Evolutionary conservation across 2,329 filamentous ascomycete genomes (phyloP).

Genomic region (Penicillium olsonii): DNA sequence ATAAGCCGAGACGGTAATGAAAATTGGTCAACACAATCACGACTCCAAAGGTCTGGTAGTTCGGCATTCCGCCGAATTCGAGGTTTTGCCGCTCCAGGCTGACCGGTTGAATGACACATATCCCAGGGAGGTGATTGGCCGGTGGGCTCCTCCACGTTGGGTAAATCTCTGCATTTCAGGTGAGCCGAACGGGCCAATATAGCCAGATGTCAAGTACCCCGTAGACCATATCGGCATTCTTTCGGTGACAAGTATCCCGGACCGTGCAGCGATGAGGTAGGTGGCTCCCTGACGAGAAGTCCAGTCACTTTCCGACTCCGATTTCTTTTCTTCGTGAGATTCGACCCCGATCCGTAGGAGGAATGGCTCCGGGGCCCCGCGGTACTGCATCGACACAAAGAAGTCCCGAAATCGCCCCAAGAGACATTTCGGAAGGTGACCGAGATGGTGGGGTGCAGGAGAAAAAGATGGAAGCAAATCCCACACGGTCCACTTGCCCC

Average conservation of each 20-base stretch:
- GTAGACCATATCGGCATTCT: neutral
- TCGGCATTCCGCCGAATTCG: neutral
- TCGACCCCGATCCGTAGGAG: neutral
- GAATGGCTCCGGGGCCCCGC: neutral
- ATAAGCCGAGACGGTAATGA: too few species aligned
- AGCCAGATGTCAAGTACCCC: too few species aligned
- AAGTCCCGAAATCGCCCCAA: neutral
- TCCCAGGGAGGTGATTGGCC: neutral
- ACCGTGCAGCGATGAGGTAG: neutral
- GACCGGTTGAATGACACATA: neutral
- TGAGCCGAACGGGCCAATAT: neutral
- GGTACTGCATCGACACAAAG: neutral
- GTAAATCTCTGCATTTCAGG: constrained; percentile 1
- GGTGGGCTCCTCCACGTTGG: neutral
- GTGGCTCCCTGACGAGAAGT: neutral
- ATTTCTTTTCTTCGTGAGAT: neutral
- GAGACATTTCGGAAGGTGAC: neutral
- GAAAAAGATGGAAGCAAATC: neutral
- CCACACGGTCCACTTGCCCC: neutral
- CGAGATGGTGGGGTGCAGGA: neutral
- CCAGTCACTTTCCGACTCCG: neutral
- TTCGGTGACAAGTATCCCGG: neutral
- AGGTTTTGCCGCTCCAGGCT: neutral
- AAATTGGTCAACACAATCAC: too few species aligned
- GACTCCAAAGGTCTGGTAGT: too few species aligned